Conservation (phyloP, 2,329 filamentous ascomycete genomes). For the Zalaria obscura region DNA sequence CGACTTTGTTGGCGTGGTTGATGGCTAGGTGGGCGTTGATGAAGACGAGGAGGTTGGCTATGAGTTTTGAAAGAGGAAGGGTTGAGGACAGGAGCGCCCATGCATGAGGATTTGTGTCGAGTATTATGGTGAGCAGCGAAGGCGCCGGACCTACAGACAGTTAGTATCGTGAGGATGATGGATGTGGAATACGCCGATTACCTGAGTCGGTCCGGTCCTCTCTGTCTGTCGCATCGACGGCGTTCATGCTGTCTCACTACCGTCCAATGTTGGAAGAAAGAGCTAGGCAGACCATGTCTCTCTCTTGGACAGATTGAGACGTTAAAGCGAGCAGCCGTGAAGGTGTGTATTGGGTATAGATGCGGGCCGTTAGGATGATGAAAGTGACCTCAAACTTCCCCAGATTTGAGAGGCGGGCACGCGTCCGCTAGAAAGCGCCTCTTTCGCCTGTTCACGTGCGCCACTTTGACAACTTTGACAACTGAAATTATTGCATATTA, state of each 20-base stretch:
- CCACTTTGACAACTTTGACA: too few relatives aligned
- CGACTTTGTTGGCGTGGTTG: constrained; percentile 85
- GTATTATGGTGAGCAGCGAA: constrained; percentile 75
- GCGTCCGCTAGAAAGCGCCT: too few relatives aligned
- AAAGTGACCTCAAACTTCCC: too few relatives aligned
- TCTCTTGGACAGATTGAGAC: too few relatives aligned
- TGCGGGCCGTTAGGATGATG: too few relatives aligned
- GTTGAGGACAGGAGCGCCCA: constrained; percentile 66
- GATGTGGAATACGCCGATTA: not conserved
- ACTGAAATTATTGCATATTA: too few relatives aligned
- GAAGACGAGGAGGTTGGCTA: constrained; percentile 87
- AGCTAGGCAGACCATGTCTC: too few relatives aligned
- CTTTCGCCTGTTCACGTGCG: too few relatives aligned
- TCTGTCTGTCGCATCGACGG: constrained; percentile 44
- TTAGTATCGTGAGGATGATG: not conserved
- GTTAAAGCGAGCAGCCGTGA: too few relatives aligned
- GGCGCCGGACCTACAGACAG: constrained; percentile 38
- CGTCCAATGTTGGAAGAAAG: too few relatives aligned
- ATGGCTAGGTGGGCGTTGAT: constrained; percentile 93
- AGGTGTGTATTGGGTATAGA: too few relatives aligned
- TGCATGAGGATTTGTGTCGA: constrained; percentile 93
- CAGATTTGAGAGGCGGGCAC: too few relatives aligned
- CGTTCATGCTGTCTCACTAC: constrained; percentile 40
- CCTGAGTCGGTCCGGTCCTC: constrained; percentile 17
- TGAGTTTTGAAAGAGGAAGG: constrained; percentile 67